Base-by-base conservation (phyloP, 306 rosid species). In the Prunus mira region DNA sequence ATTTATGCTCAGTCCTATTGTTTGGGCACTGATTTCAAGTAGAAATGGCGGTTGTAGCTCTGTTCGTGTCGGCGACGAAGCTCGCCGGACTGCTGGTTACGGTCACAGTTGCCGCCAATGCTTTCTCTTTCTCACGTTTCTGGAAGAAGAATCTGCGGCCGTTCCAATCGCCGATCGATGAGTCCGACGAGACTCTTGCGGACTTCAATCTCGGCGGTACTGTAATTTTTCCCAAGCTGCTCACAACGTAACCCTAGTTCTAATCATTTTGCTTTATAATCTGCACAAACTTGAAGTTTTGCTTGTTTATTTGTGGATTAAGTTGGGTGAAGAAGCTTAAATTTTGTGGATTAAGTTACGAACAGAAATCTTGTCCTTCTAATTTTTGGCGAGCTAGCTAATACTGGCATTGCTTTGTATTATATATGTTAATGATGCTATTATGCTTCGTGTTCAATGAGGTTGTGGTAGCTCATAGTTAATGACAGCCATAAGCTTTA, bases 101-200 rank as follows among this genome's bases (percentile, higher is more conserved):
- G 1, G 76, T 89, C 80, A 78, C 91, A 76, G 83, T 92, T 74
- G 96, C 97, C 63, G 89, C 90, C 74, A 95, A 95, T 84, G 97
- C 85, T 20, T 84, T 85, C 88, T 88, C 97, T 3, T 95, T 81
- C 85, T 62, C 85, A 2, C 93, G 87, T 58, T 92, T 50, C 76
- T 78, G 95, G 65, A 75, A 75, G 41, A 88, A 85, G 82, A 85
- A 88, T 67, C 95, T 95, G 54, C 96, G 87, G 52, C 84, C 76
- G 2, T 92, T 95, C 79, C 85, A 63, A 34, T 92, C 97, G 20
- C 98, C 98, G 18, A 85, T 95, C 77, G 85, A 87, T 47, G 96
- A 92, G 65, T 84, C 91, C 73, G 73, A 89, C 15, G 88, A 90
- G 20, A 81, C 81, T 6, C 95, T 94, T 65, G 98, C 98, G 10